Base-by-base conservation (phyloP, 106 monocot species). In the Dendrobium huoshanense region DNA sequence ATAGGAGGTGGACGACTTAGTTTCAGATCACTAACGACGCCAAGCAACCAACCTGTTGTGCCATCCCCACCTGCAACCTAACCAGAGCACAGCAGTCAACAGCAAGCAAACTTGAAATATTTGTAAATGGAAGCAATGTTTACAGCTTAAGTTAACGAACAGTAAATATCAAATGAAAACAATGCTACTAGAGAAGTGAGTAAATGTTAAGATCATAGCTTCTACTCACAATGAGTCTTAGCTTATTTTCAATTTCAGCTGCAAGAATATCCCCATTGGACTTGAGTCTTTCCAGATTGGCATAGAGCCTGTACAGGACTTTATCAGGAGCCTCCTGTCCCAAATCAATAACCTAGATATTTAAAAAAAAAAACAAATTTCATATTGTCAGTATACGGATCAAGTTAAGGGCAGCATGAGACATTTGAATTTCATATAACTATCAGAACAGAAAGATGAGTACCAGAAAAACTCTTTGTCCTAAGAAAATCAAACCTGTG, bases 61-160 rank as follows among this genome's bases (percentile, higher is more conserved):
- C 98, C 98, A 88, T 99, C 98, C 61, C 98, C 98, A 73, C 98
- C 98, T 17, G 95, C 98, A 84, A 95, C 95, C 98, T 99, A 86
- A 67, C 42, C 70, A 80, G 61, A 72, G 27, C 77, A 31, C 19
- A 44, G n/a, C 20, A 11, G 40, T 44, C 42, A 7, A 43, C 5
- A 29, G 9, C 18, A 70, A 67, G 67, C 27, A 67, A 58, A 25
- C 64, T n/a, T 40, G 41, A 0, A 67, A 67, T 24, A 67, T 67
- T 67, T 67, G 25, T 67, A 67, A 67, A 67, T 25, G 27, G n/a
- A 22, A 67, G 67, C 27, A 10, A 43, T 43, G 40, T 75, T 73
- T 55, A 25, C 31, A 29, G 20, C n/a, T 37, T 18, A 33, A 18
- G 56, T 42, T 42, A 61, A 45, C 18, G 9, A 18, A 55, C 5